Evolutionary conservation across 2,329 filamentous ascomycete species (phyloP).

Genomic region (Aureobasidium mangrovei): DNA sequence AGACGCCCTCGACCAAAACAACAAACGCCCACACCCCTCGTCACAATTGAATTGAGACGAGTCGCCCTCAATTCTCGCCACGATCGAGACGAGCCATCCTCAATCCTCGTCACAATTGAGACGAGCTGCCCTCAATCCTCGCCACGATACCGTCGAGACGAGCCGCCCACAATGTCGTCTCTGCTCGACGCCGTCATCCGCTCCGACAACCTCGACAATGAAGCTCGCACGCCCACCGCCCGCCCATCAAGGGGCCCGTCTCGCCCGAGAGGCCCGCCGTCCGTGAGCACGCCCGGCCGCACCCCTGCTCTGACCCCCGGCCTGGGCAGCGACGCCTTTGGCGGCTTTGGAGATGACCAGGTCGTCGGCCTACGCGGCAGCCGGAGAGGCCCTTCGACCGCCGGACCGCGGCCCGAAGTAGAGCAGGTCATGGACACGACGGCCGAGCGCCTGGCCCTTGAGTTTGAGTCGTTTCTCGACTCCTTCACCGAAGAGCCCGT

Average conservation of each 20-base stretch:
- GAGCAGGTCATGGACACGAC: constrained; percentile 68
- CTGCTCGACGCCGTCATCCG: constrained; percentile 42
- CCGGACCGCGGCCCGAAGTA: constrained; percentile 48
- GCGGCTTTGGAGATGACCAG: constrained; percentile 51
- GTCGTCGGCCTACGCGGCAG: constrained; percentile 47
- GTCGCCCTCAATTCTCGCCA: too few species aligned
- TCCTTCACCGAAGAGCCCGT: constrained; percentile 39
- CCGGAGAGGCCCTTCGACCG: constrained; percentile 26
- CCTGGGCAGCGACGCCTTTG: constrained; percentile 48
- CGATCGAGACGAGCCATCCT: too few species aligned
- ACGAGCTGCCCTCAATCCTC: too few species aligned
- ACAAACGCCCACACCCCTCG: too few species aligned
- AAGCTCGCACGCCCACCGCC: constrained; percentile 22
- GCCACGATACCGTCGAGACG: background rate
- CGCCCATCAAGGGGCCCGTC: constrained; percentile 31
- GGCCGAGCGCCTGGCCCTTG: constrained; percentile 63
- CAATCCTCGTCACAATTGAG: too few species aligned
- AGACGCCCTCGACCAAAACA: too few species aligned
- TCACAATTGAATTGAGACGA: too few species aligned
- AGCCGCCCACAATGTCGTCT: constrained; percentile 39
- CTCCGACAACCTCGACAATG: constrained; percentile 33
- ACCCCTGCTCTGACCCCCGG: constrained; percentile 31
- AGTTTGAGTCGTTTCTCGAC: constrained; percentile 74
- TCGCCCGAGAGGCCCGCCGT: constrained; percentile 45
- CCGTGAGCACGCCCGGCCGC: constrained; percentile 36